Conservation (phyloP, 129 eudicot genomes). For the Dittrichia graveolens region DNA sequence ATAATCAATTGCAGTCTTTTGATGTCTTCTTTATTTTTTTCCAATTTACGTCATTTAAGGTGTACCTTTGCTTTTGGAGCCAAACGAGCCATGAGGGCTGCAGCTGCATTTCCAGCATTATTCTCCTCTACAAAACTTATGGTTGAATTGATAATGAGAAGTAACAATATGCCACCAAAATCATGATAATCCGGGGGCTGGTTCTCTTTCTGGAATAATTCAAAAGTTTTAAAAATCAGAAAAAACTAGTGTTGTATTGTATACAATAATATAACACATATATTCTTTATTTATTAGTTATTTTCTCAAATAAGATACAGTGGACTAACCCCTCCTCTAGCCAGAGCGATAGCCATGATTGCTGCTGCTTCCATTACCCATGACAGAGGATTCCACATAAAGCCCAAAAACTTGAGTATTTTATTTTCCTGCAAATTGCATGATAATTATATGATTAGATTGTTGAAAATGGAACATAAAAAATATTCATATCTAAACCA, state of each 20-base stretch:
- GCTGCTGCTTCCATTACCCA: slow-evolving; percentile 71
- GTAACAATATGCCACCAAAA: slow-evolving; percentile 45
- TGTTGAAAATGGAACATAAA: slow-evolving; percentile 6
- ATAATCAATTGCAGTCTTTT: slow-evolving; percentile 10
- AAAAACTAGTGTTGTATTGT: neutral
- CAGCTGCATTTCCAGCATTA: slow-evolving; percentile 62
- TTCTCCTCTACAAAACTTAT: slow-evolving; percentile 61
- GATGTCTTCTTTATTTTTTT: neutral
- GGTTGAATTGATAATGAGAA: slow-evolving; percentile 53
- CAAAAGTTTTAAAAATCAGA: slow-evolving; percentile 3
- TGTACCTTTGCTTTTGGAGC: slow-evolving; percentile 60
- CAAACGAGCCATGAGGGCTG: slow-evolving; percentile 63
- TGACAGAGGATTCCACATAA: slow-evolving; percentile 63
- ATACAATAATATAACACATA: slow-evolving; percentile 15
- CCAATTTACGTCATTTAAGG: slow-evolving; percentile 1
- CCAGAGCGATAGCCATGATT: slow-evolving; percentile 54
- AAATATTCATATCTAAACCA: neutral
- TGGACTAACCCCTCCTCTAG: slow-evolving; percentile 54
- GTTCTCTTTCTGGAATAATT: slow-evolving; percentile 23
- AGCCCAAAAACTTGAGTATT: slow-evolving; percentile 56
- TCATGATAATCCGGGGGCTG: slow-evolving; percentile 42
- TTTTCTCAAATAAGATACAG: neutral
- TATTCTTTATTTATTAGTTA: neutral
- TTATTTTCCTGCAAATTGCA: slow-evolving; percentile 45
- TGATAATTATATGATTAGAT: slow-evolving; percentile 1